A percentile compares a stretch with the other conserved stretches of the same genome.
Evolutionary conservation across 176 grass and related monocot species (phyloP).

Genomic region (Eragrostis nindensis): DNA sequence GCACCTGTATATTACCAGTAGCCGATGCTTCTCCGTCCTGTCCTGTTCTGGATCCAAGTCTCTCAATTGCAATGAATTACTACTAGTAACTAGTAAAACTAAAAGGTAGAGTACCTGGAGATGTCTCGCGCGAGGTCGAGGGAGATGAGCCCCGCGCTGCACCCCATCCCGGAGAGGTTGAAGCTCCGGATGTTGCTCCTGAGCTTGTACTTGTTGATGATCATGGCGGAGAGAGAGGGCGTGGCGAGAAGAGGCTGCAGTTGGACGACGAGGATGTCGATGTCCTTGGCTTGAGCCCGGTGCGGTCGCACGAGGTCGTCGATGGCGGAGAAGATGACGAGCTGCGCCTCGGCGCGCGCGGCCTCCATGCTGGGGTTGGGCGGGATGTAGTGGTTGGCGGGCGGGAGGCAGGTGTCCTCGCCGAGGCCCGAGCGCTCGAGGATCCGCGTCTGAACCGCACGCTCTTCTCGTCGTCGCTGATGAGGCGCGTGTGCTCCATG

Average conservation of each 20-base stretch:
- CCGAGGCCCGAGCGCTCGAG: slow-evolving; percentile 70
- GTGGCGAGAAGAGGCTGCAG: slow-evolving; percentile 94
- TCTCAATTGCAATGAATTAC: no score
- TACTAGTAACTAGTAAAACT: no score
- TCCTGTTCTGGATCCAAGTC: no score
- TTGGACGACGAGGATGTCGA: slow-evolving; percentile 92
- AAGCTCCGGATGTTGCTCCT: slow-evolving; percentile 90
- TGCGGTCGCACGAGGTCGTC: slow-evolving; percentile 78
- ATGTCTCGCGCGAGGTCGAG: slow-evolving; percentile 82
- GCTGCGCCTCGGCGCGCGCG: slow-evolving; percentile 70
- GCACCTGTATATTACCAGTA: no score
- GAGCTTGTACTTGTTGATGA: slow-evolving; percentile 93
- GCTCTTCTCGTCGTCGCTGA: slow-evolving; percentile 72
- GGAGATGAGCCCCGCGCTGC: slow-evolving; percentile 87
- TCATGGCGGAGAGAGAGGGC: slow-evolving; percentile 89
- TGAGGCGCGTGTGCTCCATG: slow-evolving; percentile 92
- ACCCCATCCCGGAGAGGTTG: slow-evolving; percentile 94
- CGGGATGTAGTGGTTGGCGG: slow-evolving; percentile 94
- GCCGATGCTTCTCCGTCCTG: no score
- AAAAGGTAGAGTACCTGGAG: slow-evolving; percentile 51
- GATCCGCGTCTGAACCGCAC: slow-evolving; percentile 82
- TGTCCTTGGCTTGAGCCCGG: slow-evolving; percentile 76
- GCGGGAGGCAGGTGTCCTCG: slow-evolving; percentile 89
- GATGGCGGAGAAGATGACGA: slow-evolving; percentile 93
- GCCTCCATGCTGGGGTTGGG: slow-evolving; percentile 82